Evolutionary conservation across 192 early-diverging fungal species (phyloP), one percentile per base, ranked within the genome.

Genomic region (Podila minutissima): DNA sequence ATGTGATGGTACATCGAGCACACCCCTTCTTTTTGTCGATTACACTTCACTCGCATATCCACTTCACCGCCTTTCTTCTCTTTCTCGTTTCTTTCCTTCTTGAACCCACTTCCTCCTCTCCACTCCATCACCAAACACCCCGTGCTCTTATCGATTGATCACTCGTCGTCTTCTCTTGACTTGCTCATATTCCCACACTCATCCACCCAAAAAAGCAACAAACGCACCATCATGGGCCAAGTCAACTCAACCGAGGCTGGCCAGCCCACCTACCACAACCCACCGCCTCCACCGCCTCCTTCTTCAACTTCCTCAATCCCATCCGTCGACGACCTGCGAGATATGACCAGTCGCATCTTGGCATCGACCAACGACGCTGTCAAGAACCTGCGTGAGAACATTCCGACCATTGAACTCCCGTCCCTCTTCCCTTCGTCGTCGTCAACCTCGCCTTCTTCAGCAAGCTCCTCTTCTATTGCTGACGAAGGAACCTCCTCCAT

Each of bases 351-450:
- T 51, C 69, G 75, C 10, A 78, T 78, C 48, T 28, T 78, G 24
- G 63, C 69, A 17, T 71, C 69, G 6, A 71, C 69, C 17, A 67
- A 51, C 13, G 65, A 71, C 10, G 35, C 28, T 8, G 55, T 78
- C 32, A 71, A 71, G 51, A 62, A 67, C 50, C n/a, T 78, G 46
- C 68, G 75, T 62, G 75, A 78, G 69, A 78, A 71, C 57, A 71
- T 71, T 20, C 69, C 75, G 7, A 12, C 69, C 3, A 37, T 71
- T 20, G 75, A 78, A 37, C 57, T 71, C 19, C 67, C 67, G 9
- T 31, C 62, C 1, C 22, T 33, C 26, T 26, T 65, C 17, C 59
- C 68, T 11, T 35, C 66, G 7, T 51, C 64, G 5, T 63, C 68
- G 48, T 71, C 75, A 0, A 31, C 63, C 1, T 51, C 63, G 0